Conservation (phyloP, 1,284 basidiomycete genomes). For the Melampsora larici-populina region DNA sequence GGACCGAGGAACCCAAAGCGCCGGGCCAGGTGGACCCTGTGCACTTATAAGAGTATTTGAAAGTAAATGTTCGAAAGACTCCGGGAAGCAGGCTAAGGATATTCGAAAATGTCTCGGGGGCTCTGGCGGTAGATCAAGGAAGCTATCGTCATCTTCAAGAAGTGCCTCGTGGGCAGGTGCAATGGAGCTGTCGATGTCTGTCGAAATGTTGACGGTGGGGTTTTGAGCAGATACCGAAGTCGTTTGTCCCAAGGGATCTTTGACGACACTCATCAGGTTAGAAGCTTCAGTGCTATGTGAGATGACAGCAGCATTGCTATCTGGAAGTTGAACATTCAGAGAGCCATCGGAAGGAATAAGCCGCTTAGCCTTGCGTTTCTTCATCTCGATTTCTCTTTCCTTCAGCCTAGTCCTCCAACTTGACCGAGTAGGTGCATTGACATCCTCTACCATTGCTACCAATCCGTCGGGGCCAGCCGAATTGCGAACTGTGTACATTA, state of each 20-base stretch:
- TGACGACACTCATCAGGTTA: too few relatives aligned
- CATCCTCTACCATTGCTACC: constrained; percentile 36
- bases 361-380: not conserved
- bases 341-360: too few relatives aligned
- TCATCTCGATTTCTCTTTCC: not conserved
- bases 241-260: too few relatives aligned
- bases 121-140: not conserved
- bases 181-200: not conserved
- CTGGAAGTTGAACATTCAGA: too few relatives aligned
- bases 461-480: constrained; percentile 28
- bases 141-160: not conserved
- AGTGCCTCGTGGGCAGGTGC: not conserved
- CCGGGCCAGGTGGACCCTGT: not conserved
- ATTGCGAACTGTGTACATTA: constrained; percentile 30
- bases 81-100: constrained; percentile 27
- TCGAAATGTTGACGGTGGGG: not conserved
- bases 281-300: too few relatives aligned
- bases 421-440: constrained; percentile 23
- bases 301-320: too few relatives aligned
- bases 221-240: too few relatives aligned
- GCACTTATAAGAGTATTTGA: constrained; percentile 13
- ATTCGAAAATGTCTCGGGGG: constrained; percentile 26
- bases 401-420: not conserved
- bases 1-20: constrained; percentile 28
- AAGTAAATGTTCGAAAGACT: constrained; percentile 36